These are phyloP conservation scores for Yueomyces sinensis DNA, from an alignment of 805 yeast species.

Conservation along the genomic window DNA sequence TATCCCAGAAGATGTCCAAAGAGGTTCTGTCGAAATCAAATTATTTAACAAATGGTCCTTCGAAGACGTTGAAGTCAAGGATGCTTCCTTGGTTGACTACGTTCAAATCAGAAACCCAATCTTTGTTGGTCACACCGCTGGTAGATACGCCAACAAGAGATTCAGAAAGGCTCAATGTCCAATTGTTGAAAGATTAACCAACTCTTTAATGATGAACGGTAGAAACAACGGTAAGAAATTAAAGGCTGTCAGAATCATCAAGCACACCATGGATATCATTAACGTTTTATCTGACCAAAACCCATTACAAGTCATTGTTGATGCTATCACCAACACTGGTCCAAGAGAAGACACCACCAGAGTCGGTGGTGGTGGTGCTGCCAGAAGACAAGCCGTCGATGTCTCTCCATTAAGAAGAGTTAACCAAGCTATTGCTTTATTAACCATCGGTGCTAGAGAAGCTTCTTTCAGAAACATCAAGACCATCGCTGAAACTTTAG, in stretches of 20 bases:
- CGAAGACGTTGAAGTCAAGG: constrained; percentile 95
- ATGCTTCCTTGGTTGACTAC: constrained; percentile 96
- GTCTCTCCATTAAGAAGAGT: constrained; percentile 99
- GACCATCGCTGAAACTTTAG: constrained; percentile 99
- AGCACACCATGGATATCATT: constrained; percentile 98
- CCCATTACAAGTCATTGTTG: constrained; percentile 99
- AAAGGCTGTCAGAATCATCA: constrained; percentile 98
- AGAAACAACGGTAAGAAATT: constrained; percentile 99
- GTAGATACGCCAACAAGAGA: constrained; percentile 98
- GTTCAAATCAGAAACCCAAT: constrained; percentile 96
- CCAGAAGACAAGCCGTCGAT: constrained; percentile 99
- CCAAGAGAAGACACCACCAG: constrained; percentile 99
- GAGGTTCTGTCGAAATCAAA: constrained; percentile 91
- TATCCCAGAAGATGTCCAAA: constrained; percentile 93
- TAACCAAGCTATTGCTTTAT: constrained; percentile 95
- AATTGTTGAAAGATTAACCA: constrained; percentile 96
- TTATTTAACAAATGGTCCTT: constrained; percentile 99
- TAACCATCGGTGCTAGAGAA: constrained; percentile 99
- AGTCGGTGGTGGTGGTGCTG: constrained; percentile 99
- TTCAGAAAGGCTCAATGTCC: constrained; percentile 99
- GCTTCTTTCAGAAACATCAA: constrained; percentile 99
- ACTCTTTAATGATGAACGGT: constrained; percentile 99
- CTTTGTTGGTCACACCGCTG: constrained; percentile 98
- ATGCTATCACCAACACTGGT: constrained; percentile 99
- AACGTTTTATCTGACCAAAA: constrained; percentile 95